Conservation (phyloP, 306 rosid genomes). For the Myrica gale region DNA sequence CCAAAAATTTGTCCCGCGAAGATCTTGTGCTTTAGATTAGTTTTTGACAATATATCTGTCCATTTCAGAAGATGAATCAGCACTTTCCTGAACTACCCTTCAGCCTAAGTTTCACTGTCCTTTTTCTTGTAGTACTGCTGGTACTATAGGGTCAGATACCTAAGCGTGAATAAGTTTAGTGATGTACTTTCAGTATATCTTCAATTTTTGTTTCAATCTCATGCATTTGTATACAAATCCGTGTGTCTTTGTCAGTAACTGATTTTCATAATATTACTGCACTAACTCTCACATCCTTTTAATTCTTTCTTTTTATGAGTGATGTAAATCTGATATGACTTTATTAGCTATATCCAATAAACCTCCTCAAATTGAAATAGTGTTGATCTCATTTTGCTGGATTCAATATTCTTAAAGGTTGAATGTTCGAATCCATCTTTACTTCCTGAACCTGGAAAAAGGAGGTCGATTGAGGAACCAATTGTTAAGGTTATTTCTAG, state of each 20-base stretch:
- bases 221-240: not conserved
- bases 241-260: not conserved
- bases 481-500: slow-evolving; percentile 54
- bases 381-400: slow-evolving; percentile 26
- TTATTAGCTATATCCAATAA: not conserved
- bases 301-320: not conserved
- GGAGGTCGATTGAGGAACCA: slow-evolving; percentile 83
- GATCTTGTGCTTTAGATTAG: not conserved
- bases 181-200: not conserved
- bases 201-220: not conserved
- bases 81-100: not conserved
- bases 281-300: not conserved
- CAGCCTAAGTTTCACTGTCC: not conserved
- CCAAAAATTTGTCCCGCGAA: not conserved
- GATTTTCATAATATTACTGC: not conserved
- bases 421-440: slow-evolving; percentile 80
- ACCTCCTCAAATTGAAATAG: slow-evolving; percentile 12
- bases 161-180: not conserved
- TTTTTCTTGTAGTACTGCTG: not conserved
- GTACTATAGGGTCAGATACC: not conserved
- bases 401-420: slow-evolving; percentile 41
- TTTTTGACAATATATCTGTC: not conserved
- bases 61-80: not conserved
- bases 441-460: slow-evolving; percentile 74
- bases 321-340: not conserved